Conservation (phyloP, 2,329 filamentous ascomycete species). For the Trichophyton benhamiae region DNA sequence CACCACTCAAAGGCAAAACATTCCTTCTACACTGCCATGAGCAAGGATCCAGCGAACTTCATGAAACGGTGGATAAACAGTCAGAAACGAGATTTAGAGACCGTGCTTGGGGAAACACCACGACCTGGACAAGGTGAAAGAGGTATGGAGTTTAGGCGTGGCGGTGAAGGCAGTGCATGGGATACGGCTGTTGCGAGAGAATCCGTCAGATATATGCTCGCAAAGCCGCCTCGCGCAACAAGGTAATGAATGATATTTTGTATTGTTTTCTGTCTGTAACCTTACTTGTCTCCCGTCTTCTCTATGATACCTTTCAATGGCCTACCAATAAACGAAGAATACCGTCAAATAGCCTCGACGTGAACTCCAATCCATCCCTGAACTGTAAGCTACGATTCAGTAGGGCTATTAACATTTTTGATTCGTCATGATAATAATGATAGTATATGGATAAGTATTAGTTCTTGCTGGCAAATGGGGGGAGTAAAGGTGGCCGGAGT, state of each 20-base stretch:
- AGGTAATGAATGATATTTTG: background rate
- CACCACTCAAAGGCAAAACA: conserved; percentile 80
- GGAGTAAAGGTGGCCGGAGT: background rate
- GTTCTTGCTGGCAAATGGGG: background rate
- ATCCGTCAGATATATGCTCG: conserved; percentile 50
- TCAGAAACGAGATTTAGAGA: conserved; percentile 80
- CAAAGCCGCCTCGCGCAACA: conserved; percentile 26
- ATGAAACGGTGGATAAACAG: conserved; percentile 78
- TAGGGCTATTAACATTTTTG: background rate
- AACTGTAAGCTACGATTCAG: background rate
- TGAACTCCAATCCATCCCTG: background rate
- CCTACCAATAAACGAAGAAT: background rate
- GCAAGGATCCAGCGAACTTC: conserved; percentile 72
- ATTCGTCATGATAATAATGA: background rate
- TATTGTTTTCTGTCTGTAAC: background rate
- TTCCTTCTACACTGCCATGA: conserved; percentile 67
- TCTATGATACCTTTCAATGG: background rate
- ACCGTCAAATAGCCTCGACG: background rate
- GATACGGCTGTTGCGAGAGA: conserved; percentile 49
- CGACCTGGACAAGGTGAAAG: conserved; percentile 42
- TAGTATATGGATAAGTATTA: background rate
- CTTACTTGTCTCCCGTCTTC: background rate
- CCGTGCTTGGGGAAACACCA: conserved; percentile 70
- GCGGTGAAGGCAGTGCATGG: conserved; percentile 51
- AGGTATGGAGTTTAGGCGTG: conserved; percentile 34